phyloP scores from a whole-genome alignment of 2,329 filamentous ascomycete genomes.

The Botryotinia calthae region DNA sequence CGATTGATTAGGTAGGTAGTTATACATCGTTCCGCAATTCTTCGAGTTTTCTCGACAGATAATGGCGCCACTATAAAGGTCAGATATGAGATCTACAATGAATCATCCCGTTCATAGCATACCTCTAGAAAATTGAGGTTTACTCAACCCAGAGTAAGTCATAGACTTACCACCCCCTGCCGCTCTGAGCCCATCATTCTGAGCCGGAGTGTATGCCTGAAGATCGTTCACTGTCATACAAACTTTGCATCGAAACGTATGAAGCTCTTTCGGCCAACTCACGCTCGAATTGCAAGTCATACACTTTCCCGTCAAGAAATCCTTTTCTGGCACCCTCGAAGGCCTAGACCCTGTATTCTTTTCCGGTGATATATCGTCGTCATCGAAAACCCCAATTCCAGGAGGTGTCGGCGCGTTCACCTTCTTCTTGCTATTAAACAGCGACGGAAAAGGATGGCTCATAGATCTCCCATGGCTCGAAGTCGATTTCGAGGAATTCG shows the following conservation, averaged over 20 bases:
- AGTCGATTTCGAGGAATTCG: constrained; percentile 18
- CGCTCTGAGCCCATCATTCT: constrained; percentile 19
- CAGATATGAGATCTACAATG: not conserved
- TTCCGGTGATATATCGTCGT: constrained; percentile 12
- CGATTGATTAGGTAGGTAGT: constrained; percentile 47
- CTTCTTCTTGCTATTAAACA: constrained; percentile 63
- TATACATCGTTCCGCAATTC: constrained; percentile 55
- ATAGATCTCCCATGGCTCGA: constrained; percentile 49
- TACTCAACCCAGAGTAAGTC: constrained; percentile 22
- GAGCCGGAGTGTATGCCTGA: constrained; percentile 41
- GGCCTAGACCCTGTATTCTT: constrained; percentile 36
- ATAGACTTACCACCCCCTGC: constrained; percentile 27
- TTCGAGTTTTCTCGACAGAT: constrained; percentile 58
- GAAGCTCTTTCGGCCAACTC: constrained; percentile 71
- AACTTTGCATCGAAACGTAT: constrained; percentile 76
- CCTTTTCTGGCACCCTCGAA: constrained; percentile 47
- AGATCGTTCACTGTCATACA: constrained; percentile 86
- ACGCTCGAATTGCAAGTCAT: constrained; percentile 83
- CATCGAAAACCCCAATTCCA: not conserved
- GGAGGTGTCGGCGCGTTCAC: constrained; percentile 37
- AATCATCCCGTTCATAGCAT: not conserved
- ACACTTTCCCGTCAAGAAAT: constrained; percentile 70
- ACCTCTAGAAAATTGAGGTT: constrained; percentile 30
- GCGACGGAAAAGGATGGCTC: constrained; percentile 75
- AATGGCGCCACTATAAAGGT: constrained; percentile 45